Percentiles rank a stretch among this genome's conserved stretches.
Conservation (phyloP, 2,329 filamentous ascomycete species). For the Apiospora rasikravindrae region DNA sequence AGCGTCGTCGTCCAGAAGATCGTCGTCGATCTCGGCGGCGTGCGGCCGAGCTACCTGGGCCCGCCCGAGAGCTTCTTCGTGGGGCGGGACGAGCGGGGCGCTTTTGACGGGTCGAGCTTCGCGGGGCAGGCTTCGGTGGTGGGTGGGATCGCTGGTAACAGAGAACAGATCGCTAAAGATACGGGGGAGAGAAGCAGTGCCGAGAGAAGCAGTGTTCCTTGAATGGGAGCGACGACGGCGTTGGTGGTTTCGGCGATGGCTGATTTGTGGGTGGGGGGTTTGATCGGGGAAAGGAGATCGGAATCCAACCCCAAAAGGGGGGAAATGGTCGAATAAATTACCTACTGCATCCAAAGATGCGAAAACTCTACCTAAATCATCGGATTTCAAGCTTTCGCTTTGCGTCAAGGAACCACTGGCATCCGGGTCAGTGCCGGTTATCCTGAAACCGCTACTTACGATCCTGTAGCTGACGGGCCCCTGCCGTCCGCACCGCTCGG, state of each 20-base stretch:
- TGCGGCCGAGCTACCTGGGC: constrained; percentile 59
- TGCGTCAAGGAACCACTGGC: not conserved
- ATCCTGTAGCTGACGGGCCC: not conserved
- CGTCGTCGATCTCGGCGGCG: constrained; percentile 59
- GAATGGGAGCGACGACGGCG: not conserved
- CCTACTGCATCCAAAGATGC: not conserved
- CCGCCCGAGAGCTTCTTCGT: constrained; percentile 60
- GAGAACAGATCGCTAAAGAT: not conserved
- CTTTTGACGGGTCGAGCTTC: constrained; percentile 46
- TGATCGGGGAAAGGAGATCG: not conserved
- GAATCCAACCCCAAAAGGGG: too few species aligned
- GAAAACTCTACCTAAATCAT: not conserved
- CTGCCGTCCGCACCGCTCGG: not conserved
- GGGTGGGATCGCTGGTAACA: not conserved
- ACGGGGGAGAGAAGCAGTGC: not conserved
- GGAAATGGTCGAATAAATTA: too few species aligned
- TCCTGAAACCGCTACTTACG: not conserved
- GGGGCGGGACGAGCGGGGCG: constrained; percentile 45
- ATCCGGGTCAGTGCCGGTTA: not conserved
- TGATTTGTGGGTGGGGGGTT: not conserved
- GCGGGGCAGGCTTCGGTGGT: constrained; percentile 27
- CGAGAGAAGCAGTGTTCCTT: not conserved
- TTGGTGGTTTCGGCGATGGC: not conserved
- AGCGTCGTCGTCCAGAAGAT: constrained; percentile 62
- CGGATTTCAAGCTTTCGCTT: not conserved